phyloP scores from a whole-genome alignment of 73 alveolate genomes.

The Paramecium sexaurelia region DNA sequence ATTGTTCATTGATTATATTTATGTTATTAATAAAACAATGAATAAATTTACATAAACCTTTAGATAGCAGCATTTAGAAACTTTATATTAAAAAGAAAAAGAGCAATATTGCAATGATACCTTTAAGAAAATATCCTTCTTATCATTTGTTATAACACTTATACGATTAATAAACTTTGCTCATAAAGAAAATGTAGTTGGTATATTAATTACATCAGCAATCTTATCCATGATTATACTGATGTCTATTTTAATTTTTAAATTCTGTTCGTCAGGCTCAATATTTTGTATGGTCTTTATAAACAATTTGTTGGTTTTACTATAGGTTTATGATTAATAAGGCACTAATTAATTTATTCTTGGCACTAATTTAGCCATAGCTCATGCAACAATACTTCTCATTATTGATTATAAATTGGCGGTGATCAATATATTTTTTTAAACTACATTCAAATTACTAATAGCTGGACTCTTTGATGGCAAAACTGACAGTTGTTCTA shows the following conservation, averaged over 20 bases:
- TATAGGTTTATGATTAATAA: background rate
- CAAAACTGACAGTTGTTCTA: background rate
- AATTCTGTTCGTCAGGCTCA: background rate
- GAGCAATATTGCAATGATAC: background rate
- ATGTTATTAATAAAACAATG: background rate
- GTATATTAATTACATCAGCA: constrained; percentile 2
- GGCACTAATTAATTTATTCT: background rate
- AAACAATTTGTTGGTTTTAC: background rate
- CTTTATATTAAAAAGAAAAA: background rate
- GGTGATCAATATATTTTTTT: background rate
- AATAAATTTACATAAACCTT: constrained; percentile 18
- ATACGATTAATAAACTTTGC: background rate
- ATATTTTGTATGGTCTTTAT: background rate
- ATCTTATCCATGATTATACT: background rate
- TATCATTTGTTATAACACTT: background rate
- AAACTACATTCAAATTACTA: background rate
- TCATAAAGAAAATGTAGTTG: background rate
- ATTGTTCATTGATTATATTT: background rate
- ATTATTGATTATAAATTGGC: background rate
- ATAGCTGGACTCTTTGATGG: constrained; percentile 17
- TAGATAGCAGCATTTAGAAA: constrained; percentile 3
- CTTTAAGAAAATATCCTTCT: background rate
- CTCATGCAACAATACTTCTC: background rate
- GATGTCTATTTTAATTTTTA: background rate
- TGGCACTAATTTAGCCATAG: background rate